Base-by-base conservation (phyloP, 2,329 filamentous ascomycete species). In the Paraphaeosphaeria minitans region DNA sequence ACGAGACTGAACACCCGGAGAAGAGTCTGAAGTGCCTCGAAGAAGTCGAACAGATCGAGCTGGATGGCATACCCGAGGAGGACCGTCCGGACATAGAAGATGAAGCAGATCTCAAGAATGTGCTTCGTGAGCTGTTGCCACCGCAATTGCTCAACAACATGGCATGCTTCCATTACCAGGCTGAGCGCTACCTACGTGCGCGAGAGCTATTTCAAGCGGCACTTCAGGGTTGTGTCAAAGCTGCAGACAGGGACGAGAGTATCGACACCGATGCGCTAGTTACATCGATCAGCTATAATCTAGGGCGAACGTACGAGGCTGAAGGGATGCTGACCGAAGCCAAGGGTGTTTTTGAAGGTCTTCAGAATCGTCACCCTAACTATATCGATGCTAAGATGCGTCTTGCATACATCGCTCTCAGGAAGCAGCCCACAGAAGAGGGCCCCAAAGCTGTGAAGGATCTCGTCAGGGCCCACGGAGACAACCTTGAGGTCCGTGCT, bases 111-210 rank as follows among this genome's bases (percentile, higher is more conserved):
- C 78, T 86, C 57, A 85, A 85, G 56, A 81, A 81, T 22, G 82
- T 84, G 16, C 82, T 96, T 29, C 88, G 93, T 55, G 91, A 93
- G 72, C 83, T 89, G 58, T 81, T 99, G 1, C 91, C 93, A 1
- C 95, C 95, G 4, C 93, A 97, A 71, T 83, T 98, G 2, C 84
- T 99, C 45, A 99, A 98, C 82, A 99, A 99, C 75, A 96, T 98
- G 74, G 95, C 92, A 5, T 97, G 93, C 77, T 98, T 98, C 78
- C 87, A 96, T 66, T 97, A 92, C 66, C 93, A 97, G 73, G 85
- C 88, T 2, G 93, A 96, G 68, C 93, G 92, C 72, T 88, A 90
- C 63, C 87, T 89, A 21, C 83, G 87, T 61, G 93, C 95, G 22
- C 89, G 91, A 65, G 89, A 94, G 52, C 85, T 96, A 79, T 99